Conservation (phyloP, 139 green algal genomes). For the Chlorella sorokiniana region DNA sequence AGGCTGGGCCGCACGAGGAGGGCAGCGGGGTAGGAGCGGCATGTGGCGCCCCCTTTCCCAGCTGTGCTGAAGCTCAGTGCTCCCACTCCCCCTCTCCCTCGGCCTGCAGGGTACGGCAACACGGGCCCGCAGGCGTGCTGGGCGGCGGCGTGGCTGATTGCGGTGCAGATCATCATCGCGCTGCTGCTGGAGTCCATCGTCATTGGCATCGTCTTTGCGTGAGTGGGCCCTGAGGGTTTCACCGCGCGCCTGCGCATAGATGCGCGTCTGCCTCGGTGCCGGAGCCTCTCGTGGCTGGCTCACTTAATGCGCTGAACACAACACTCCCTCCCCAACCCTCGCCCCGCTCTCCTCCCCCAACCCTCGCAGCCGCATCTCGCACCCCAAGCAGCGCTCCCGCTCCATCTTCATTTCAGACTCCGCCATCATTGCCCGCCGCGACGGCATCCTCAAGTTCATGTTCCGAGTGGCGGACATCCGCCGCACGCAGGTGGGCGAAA, state of each 20-base stretch:
- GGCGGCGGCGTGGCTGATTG: slow-evolving; percentile 60
- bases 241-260: neutral
- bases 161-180: slow-evolving; percentile 69
- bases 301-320: neutral
- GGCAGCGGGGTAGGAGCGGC: no score
- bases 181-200: slow-evolving; percentile 79
- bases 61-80: neutral
- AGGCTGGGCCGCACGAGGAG: no score
- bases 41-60: no score
- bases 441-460: slow-evolving; percentile 94
- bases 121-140: slow-evolving; percentile 76
- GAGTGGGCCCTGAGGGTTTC: neutral
- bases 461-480: slow-evolving; percentile 88
- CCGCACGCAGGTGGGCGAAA: slow-evolving; percentile 40
- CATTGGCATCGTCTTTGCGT: slow-evolving; percentile 83
- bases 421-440: slow-evolving; percentile 72
- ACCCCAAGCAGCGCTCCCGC: slow-evolving; percentile 81
- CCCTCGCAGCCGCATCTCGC: slow-evolving; percentile 57
- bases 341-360: neutral
- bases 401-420: slow-evolving; percentile 88
- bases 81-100: neutral
- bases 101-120: slow-evolving; percentile 72
- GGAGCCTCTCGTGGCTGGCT: neutral
- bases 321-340: neutral
- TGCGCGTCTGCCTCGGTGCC: neutral